Conservation (phyloP, 1,284 basidiomycete species). For the Lignosus rhinocerotis region DNA sequence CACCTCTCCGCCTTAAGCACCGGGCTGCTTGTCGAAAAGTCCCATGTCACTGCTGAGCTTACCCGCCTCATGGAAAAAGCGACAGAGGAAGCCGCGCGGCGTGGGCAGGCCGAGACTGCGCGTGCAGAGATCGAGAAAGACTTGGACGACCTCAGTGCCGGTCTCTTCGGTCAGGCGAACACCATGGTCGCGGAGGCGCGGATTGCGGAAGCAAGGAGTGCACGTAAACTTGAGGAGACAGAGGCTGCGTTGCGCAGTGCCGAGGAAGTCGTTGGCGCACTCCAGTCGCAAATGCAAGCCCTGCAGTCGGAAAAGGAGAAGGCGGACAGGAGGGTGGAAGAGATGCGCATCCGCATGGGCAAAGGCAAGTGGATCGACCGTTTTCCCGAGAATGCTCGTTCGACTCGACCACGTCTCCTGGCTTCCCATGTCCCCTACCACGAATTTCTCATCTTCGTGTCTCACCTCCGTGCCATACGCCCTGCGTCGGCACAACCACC, state of each 20-base stretch:
- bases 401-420: constrained; percentile 46
- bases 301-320: constrained; percentile 65
- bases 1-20: constrained; percentile 82
- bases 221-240: constrained; percentile 79
- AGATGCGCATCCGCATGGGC: constrained; percentile 53
- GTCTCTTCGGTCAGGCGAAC: constrained; percentile 86
- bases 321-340: constrained; percentile 50
- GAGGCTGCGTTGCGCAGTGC: constrained; percentile 82
- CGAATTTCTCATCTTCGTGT: constrained; percentile 84
- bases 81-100: constrained; percentile 89
- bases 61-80: constrained; percentile 92
- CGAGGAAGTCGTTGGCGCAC: constrained; percentile 81
- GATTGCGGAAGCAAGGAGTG: constrained; percentile 71
- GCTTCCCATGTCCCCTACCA: constrained; percentile 78
- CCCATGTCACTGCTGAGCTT: constrained; percentile 89
- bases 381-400: constrained; percentile 13
- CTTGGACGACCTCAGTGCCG: constrained; percentile 91
- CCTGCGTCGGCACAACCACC: constrained; percentile 58
- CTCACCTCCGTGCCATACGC: constrained; percentile 78
- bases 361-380: constrained; percentile 70
- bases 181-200: constrained; percentile 94
- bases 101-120: constrained; percentile 88
- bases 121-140: constrained; percentile 84
- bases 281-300: constrained; percentile 85
- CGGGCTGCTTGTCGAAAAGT: constrained; percentile 89